Evolutionary conservation across 495 filamentous ascomycete genomes (phyloP), one percentile per base, ranked within the genome.

Genomic region (Annulohypoxylon nitens): DNA sequence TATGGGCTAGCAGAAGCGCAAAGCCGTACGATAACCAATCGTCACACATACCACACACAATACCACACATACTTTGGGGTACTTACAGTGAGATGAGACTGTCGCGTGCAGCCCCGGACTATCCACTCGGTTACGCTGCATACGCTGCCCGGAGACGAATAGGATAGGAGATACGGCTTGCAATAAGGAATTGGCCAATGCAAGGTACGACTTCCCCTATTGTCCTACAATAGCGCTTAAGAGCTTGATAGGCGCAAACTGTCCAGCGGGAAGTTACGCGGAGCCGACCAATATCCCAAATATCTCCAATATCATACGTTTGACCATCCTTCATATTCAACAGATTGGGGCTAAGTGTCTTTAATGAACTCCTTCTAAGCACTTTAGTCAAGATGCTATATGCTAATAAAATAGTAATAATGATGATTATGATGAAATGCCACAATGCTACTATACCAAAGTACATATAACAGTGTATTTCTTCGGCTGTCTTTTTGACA

Each of bases 21-120:
- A 66, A 30, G n/a, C 60, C 76, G 76, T 78, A 78, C 76, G 48
- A 72, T 36, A 67, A 48, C 76, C 76, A 76, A 78, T 78, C 70
- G 70, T 73, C 50, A 55, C 59, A 68, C 69, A 70, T 53, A 58
- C 36, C 36, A 39, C 36, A 39, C 10, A 36, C 34, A 36, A 36
- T 36, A 41, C 37, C 37, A 41, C 37, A 41, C 65, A 70, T 59
- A 39, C 63, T 11, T 61, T 14, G 20, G 16, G 50, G 48, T 69
- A 57, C 48, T 16, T 54, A 48, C 3, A 14, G 8, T 20, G 14
- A 66, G 33, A 25, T 18, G 16, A 60, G 45, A 36, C 23, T 69
- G 66, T 70, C 67, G 67, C 67, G 48, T 70, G 67, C 67, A 64
- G 18, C 59, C 25, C 37, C 18, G 37, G 53, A 62, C 36, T 57